A percentile compares a stretch with the other conserved stretches of the same genome.
These are phyloP conservation scores for Lasiosphaeria ovina DNA, from an alignment of 495 filamentous ascomycete species.

Conservation along the genomic window DNA sequence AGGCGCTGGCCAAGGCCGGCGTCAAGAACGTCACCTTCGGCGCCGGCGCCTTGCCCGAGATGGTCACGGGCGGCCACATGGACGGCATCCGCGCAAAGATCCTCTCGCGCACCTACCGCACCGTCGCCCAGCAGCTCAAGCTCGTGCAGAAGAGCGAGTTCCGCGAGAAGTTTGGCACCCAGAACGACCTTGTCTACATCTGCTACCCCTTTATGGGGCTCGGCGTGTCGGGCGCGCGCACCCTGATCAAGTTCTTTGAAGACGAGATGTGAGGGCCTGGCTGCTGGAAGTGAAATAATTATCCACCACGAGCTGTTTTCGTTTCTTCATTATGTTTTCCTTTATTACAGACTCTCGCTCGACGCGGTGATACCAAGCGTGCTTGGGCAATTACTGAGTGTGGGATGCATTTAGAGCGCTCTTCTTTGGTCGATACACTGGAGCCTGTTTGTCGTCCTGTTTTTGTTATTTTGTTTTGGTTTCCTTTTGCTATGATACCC, in stretches of 20 bases:
- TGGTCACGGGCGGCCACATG: constrained; percentile 72
- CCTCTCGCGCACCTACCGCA: constrained; percentile 71
- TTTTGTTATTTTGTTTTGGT: not conserved
- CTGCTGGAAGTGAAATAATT: not conserved
- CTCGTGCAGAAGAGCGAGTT: constrained; percentile 83
- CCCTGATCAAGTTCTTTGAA: constrained; percentile 81
- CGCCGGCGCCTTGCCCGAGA: constrained; percentile 64
- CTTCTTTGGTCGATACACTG: not conserved
- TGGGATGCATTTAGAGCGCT: not conserved
- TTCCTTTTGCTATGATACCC: no score
- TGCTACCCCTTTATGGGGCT: constrained; percentile 78
- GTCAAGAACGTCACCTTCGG: constrained; percentile 74
- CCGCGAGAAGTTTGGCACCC: constrained; percentile 76
- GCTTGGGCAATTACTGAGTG: not conserved
- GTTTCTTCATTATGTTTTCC: not conserved
- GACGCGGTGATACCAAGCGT: not conserved
- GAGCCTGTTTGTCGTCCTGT: not conserved
- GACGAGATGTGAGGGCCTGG: constrained; percentile 49
- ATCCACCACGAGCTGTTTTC: not conserved
- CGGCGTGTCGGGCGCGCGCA: constrained; percentile 70
- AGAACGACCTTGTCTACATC: constrained; percentile 76
- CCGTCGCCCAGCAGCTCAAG: constrained; percentile 73
- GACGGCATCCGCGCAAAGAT: constrained; percentile 70
- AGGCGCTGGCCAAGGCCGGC: constrained; percentile 60
- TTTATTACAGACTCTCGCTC: not conserved